Base-by-base conservation (phyloP, 345 rosid genomes). In the Eucalyptus curtisii region DNA sequence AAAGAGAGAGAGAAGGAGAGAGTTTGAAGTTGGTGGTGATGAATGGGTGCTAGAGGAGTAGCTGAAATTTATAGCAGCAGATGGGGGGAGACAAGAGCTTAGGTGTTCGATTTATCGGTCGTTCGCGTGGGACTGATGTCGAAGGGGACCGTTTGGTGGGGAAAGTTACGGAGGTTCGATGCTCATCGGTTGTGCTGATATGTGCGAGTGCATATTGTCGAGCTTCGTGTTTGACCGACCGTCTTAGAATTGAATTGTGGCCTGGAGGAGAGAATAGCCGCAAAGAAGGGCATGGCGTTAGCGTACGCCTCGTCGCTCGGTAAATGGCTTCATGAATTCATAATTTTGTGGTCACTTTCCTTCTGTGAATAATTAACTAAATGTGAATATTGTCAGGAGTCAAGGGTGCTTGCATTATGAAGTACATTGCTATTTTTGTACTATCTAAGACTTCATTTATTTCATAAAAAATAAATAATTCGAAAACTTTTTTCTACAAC, bases 401-500 rank as follows among this genome's bases (percentile, higher is more conserved):
- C 61, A 24, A 24, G 3, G 30, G 30, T 55, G 30, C 61, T 10
- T 55, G n/a, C 30, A 4, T 55, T 24, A 55, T 10, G 6, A 55
- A 55, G 13, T 22, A 24, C 61, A 24, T 55, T 5, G 13, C 61
- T 9, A 55, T 2, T 55, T 24, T 55, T 55, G 61, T 24, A 22
- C 27, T 22, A 10, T 55, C 30, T 1, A 55, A 55, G 6, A 30
- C 12, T 55, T 24, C 13, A 55, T 55, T 55, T 55, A 55, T 8
- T 22, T 4, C 1, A 3, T 4, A 2, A 55, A 24, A 55, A 55
- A 24, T 22, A 22, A 53, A 22, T 53, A 22, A 20, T 53, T 3
- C 16, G 0, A 50, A 49, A 50, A 6, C 6, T 6, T 16, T 15
- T 49, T 49, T 49, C 17, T 49, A 15, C 52, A 0, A 49, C 19